Evolutionary conservation across 345 rosid genomes (phyloP), one percentile per base, ranked within the genome.

Genomic region (Salix caprea): DNA sequence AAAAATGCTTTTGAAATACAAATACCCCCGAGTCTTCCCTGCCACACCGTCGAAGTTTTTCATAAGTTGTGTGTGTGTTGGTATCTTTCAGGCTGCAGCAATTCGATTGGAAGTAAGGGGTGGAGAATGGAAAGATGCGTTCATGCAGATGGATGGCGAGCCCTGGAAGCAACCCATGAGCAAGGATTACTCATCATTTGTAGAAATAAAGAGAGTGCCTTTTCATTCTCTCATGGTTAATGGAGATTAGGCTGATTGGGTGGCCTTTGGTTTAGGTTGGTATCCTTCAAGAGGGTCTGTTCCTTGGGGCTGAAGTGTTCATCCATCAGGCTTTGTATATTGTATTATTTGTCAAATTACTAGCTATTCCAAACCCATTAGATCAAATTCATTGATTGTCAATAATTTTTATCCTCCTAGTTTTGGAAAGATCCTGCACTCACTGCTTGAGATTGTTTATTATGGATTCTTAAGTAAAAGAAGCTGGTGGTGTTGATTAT

Each of bases 121-220:
- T 2, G 95, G 97, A 62, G 97, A 91, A 73, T 88, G 99, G 97
- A 87, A 77, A 79, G 86, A 92, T 60, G 95, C 92, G 32, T 96
- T 77, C 81, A 86, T 96, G 97, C 99, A 94, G 88, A 94, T 96
- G 97, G 99, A 96, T 69, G 99, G 98, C 8, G 97, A 96, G 79
- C 99, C 98, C 7, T 92, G 99, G 98, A 96, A 90, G 76, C 98
- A 94, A 54, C 93, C 89, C 10, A 75, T 94, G 86, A 87, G 67
- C 90, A 81, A 64, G 82, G 97, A 94, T 36, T 83, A 86, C 61
- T 91, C 98, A 7, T 87, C 97, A 6, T 86, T 92, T 75, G 88
- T 92, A 56, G 95, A 92, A 73, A 96, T 96, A 60, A 89, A 85
- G 82, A 89, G 92, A 82, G 93, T 91, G 40, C 97, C 97, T 56